A percentile compares a stretch with the other conserved stretches of the same genome.
Evolutionary conservation across 2,329 filamentous ascomycete species (phyloP).

Genomic region (Nemania serpens): DNA sequence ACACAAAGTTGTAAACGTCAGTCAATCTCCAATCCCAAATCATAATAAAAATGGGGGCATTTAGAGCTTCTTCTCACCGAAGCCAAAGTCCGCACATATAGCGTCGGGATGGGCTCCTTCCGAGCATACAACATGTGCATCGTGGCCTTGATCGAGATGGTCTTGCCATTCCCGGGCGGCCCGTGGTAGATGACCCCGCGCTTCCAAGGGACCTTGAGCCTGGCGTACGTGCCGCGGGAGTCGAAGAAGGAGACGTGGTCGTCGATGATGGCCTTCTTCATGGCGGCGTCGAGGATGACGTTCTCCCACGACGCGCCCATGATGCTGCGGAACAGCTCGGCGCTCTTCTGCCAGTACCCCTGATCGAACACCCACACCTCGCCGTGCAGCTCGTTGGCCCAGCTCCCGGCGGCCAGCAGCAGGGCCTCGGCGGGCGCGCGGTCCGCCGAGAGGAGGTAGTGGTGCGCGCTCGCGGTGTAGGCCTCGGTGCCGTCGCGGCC

Average conservation of each 20-base stretch:
- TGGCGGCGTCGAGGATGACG: slow-evolving; percentile 67
- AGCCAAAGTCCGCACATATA: slow-evolving; percentile 61
- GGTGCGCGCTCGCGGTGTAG: slow-evolving; percentile 43
- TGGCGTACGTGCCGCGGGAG: slow-evolving; percentile 59
- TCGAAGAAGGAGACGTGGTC: slow-evolving; percentile 70
- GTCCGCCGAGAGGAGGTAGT: slow-evolving; percentile 46
- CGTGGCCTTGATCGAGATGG: slow-evolving; percentile 71
- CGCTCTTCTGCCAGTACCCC: slow-evolving; percentile 66
- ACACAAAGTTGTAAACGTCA: not conserved
- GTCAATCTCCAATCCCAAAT: not conserved
- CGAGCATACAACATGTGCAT: slow-evolving; percentile 66
- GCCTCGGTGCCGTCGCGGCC: slow-evolving; percentile 46
- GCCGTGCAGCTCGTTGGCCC: slow-evolving; percentile 61
- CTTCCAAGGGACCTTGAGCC: slow-evolving; percentile 72
- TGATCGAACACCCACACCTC: slow-evolving; percentile 71
- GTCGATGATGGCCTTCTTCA: slow-evolving; percentile 67
- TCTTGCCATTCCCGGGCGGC: slow-evolving; percentile 69
- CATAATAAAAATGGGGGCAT: too few species aligned
- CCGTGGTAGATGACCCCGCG: slow-evolving; percentile 71
- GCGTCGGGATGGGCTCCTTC: slow-evolving; percentile 58
- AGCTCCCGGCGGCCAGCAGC: slow-evolving; percentile 58
- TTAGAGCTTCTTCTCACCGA: slow-evolving; percentile 48
- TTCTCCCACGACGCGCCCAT: slow-evolving; percentile 64
- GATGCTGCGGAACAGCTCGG: slow-evolving; percentile 61
- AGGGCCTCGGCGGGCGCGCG: slow-evolving; percentile 51